Evolutionary conservation across 805 yeast species (phyloP).

Genomic region (Ogataea siamensis): DNA sequence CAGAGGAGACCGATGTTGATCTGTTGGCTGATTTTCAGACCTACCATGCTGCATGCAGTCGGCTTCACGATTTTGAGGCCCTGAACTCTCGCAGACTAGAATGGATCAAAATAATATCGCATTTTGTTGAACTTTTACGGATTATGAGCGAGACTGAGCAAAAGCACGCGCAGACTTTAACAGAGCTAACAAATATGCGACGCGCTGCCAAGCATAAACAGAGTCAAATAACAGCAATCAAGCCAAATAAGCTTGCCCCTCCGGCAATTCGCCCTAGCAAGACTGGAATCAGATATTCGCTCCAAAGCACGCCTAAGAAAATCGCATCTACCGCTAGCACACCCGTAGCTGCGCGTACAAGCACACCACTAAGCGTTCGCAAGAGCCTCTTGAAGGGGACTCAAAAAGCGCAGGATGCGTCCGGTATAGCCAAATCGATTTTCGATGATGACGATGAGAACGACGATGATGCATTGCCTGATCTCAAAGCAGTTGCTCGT

Average conservation of each 20-base stretch:
- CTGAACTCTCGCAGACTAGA: constrained; percentile 9
- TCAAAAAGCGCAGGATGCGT: constrained; percentile 3
- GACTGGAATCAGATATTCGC: constrained; percentile 1
- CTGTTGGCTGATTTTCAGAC: constrained; percentile 5
- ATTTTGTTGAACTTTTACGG: constrained; percentile 14
- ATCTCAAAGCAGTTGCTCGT: constrained; percentile 2
- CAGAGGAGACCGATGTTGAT: background rate
- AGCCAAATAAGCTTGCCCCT: background rate
- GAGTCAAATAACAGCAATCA: background rate
- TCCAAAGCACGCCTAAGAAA: constrained; percentile 2
- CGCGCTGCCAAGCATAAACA: constrained; percentile 4
- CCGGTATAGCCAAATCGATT: constrained; percentile 2
- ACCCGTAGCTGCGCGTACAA: background rate
- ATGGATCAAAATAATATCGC: constrained; percentile 12
- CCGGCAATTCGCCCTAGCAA: constrained; percentile 1
- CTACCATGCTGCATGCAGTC: constrained; percentile 6
- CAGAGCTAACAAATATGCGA: constrained; percentile 10
- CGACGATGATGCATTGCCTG: constrained; percentile 9
- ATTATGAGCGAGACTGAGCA: constrained; percentile 11
- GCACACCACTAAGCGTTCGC: constrained; percentile 5
- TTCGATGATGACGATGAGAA: constrained; percentile 8
- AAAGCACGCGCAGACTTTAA: constrained; percentile 6
- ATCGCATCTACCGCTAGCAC: constrained; percentile 1
- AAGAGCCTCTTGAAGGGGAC: constrained; percentile 2
- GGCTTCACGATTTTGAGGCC: constrained; percentile 3